phyloP scores from a whole-genome alignment of 129 eudicot genomes.

The Calendula officinalis region DNA sequence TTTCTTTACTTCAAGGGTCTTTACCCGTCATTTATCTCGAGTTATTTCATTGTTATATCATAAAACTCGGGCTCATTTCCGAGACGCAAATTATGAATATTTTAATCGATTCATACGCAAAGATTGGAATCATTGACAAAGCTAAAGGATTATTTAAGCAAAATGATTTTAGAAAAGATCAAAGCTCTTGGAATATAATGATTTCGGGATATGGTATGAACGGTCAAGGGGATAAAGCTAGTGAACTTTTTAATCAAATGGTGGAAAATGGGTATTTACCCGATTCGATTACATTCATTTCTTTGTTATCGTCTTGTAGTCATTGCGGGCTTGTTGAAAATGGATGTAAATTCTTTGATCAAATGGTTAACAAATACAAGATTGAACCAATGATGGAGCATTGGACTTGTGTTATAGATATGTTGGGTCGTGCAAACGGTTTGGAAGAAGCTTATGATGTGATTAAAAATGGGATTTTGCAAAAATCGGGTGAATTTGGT shows the following conservation, averaged over 20 bases:
- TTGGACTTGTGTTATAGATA: constrained; percentile 46
- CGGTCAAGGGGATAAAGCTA: constrained; percentile 38
- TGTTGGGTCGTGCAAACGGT: constrained; percentile 42
- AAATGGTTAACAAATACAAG: constrained; percentile 35
- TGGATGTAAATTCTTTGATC: constrained; percentile 41
- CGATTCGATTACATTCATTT: constrained; percentile 39
- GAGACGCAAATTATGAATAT: constrained; percentile 35
- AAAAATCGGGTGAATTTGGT: constrained; percentile 6
- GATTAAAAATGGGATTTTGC: constrained; percentile 23
- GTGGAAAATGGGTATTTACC: constrained; percentile 32
- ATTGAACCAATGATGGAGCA: constrained; percentile 41
- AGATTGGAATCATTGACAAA: constrained; percentile 30
- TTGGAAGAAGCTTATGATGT: constrained; percentile 44
- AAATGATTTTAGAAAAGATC: constrained; percentile 28
- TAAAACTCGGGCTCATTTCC: constrained; percentile 34
- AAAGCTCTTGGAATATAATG: constrained; percentile 48
- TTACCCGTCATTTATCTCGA: constrained; percentile 23
- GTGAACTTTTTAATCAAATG: constrained; percentile 40
- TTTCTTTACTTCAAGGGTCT: constrained; percentile 39
- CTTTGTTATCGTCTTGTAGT: constrained; percentile 47
- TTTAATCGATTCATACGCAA: constrained; percentile 40
- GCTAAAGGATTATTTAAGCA: constrained; percentile 31
- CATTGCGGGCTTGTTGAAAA: constrained; percentile 46
- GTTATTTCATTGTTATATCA: constrained; percentile 30
- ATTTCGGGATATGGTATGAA: constrained; percentile 48